These are phyloP conservation scores for Linnemannia elongata DNA, from an alignment of 192 early-diverging fungal species.

Conservation along the genomic window DNA sequence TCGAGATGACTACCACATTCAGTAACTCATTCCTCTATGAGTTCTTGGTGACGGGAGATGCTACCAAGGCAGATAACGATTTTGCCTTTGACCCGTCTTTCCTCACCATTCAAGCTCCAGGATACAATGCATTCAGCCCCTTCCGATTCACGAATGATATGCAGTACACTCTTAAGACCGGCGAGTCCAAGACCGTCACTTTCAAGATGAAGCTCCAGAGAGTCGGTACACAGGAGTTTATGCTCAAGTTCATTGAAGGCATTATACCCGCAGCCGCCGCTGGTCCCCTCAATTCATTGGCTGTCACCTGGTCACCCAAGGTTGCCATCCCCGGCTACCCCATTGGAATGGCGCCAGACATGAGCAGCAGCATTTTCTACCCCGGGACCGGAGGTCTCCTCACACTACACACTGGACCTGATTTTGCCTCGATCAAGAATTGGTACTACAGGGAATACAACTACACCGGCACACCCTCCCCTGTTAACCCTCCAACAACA, in stretches of 20 bases:
- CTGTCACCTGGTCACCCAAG: neutral
- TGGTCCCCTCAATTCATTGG: neutral
- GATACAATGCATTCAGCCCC: neutral
- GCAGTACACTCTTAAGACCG: neutral
- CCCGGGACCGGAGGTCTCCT: neutral
- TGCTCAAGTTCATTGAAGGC: neutral
- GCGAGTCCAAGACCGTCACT: neutral
- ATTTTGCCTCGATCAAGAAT: slow-evolving; percentile 2
- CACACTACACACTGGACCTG: neutral
- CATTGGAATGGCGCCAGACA: neutral
- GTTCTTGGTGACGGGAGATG: neutral
- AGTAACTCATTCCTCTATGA: neutral
- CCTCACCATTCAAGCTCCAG: neutral
- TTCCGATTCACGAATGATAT: neutral
- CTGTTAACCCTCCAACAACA: too few species aligned
- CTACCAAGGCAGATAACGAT: too few species aligned
- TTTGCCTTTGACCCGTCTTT: too few species aligned
- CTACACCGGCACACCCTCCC: too few species aligned
- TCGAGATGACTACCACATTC: neutral
- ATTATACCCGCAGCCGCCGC: neutral
- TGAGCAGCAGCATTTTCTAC: neutral
- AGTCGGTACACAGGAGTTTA: neutral
- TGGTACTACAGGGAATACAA: slow-evolving; percentile 15
- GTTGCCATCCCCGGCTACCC: neutral
- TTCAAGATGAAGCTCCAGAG: neutral